phyloP scores from a whole-genome alignment of 345 rosid genomes.

The Gossypium anomalum region DNA sequence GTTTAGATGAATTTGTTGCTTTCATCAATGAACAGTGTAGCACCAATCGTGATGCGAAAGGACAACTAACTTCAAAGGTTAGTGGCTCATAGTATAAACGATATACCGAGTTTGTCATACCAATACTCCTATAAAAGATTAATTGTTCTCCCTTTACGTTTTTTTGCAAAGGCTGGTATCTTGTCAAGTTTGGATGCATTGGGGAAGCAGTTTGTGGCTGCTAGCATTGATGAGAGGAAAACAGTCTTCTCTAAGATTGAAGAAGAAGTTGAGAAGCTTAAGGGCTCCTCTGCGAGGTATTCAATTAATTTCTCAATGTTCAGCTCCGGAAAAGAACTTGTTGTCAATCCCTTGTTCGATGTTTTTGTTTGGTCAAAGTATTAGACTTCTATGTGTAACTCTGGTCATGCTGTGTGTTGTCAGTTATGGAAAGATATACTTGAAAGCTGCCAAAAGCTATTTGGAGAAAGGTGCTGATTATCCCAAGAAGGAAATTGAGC shows the following conservation, averaged over 20 bases:
- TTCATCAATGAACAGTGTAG: slow-evolving; percentile 81
- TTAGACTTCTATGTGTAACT: neutral
- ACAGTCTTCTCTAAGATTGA: slow-evolving; percentile 56
- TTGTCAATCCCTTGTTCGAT: neutral
- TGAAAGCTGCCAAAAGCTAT: slow-evolving; percentile 61
- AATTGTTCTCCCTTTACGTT: neutral
- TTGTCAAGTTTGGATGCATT: slow-evolving; percentile 67
- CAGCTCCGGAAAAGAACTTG: neutral
- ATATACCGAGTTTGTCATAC: neutral
- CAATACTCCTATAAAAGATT: neutral
- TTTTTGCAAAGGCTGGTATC: slow-evolving; percentile 67
- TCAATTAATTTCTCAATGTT: neutral
- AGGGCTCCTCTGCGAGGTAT: slow-evolving; percentile 66
- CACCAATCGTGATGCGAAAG: slow-evolving; percentile 80
- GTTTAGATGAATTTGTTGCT: slow-evolving; percentile 77
- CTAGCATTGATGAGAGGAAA: slow-evolving; percentile 68
- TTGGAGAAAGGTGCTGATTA: slow-evolving; percentile 76
- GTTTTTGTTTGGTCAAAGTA: neutral
- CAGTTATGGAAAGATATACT: slow-evolving; percentile 79
- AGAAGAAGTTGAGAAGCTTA: slow-evolving; percentile 66
- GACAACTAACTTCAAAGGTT: slow-evolving; percentile 77
- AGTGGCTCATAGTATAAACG: slow-evolving; percentile 14
- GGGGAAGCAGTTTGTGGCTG: slow-evolving; percentile 81
- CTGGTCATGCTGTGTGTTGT: slow-evolving; percentile 5
- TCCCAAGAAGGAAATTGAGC: slow-evolving; percentile 67